phyloP scores from a whole-genome alignment of 2,329 filamentous ascomycete genomes.

The Sclerotinia sclerotiorum region DNA sequence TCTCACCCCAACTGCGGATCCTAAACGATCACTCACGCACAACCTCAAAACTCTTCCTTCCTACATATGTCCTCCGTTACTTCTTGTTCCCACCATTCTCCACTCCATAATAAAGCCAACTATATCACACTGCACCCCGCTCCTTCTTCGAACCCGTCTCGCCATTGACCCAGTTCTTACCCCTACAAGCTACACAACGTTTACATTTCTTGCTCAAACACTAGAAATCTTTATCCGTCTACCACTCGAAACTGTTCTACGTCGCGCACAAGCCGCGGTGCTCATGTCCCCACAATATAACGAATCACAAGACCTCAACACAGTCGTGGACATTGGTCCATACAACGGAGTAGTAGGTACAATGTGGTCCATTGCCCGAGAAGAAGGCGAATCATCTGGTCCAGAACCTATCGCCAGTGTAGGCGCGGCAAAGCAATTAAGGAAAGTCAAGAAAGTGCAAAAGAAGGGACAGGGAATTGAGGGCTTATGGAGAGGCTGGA shows the following conservation, averaged over 20 bases:
- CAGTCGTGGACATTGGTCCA: slow-evolving; percentile 75
- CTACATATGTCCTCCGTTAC: slow-evolving; percentile 66
- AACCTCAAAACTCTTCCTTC: slow-evolving; percentile 77
- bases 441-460: slow-evolving; percentile 26
- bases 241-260: slow-evolving; percentile 86
- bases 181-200: slow-evolving; percentile 77
- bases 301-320: slow-evolving; percentile 45
- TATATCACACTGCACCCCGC: slow-evolving; percentile 76
- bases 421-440: slow-evolving; percentile 20
- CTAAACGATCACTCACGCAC: slow-evolving; percentile 70
- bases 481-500: slow-evolving; percentile 58
- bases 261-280: slow-evolving; percentile 80
- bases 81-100: slow-evolving; percentile 81
- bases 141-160: slow-evolving; percentile 82
- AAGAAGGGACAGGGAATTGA: slow-evolving; percentile 53
- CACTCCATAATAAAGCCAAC: slow-evolving; percentile 83
- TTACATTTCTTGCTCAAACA: slow-evolving; percentile 77
- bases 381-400: slow-evolving; percentile 68
- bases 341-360: slow-evolving; percentile 89
- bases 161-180: slow-evolving; percentile 79
- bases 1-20: slow-evolving; percentile 74
- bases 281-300: slow-evolving; percentile 44
- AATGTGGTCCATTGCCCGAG: slow-evolving; percentile 80
- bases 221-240: slow-evolving; percentile 82
- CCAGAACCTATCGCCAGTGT: slow-evolving; percentile 13